Evolutionary conservation across 495 filamentous ascomycete genomes (phyloP).

Genomic region (Aspergillus ostianus): DNA sequence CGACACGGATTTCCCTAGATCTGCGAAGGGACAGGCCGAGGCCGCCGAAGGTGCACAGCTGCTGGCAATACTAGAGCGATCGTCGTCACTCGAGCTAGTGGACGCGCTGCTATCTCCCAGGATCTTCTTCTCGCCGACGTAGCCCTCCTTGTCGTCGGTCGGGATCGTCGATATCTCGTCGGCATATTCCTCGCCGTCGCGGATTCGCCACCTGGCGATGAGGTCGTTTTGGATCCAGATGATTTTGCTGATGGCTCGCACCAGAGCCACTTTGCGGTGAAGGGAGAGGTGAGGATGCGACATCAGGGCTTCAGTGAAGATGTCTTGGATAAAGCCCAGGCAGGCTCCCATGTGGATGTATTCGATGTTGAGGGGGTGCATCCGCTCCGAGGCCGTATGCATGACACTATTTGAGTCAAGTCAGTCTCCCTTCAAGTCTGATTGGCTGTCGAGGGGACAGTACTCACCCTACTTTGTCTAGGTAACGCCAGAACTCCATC

Average conservation of each 20-base stretch:
- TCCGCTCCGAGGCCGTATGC: slow-evolving; percentile 64
- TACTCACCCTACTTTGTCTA: slow-evolving; percentile 69
- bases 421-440: slow-evolving; percentile 8
- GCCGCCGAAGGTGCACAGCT: slow-evolving; percentile 22
- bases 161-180: slow-evolving; percentile 54
- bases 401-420: slow-evolving; percentile 50
- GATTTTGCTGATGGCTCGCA: slow-evolving; percentile 62
- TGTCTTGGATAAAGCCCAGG: slow-evolving; percentile 69
- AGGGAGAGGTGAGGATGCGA: slow-evolving; percentile 63
- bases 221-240: slow-evolving; percentile 80
- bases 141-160: slow-evolving; percentile 61
- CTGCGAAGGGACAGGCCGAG: slow-evolving; percentile 40
- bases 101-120: slow-evolving; percentile 33
- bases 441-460: not conserved
- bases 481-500: slow-evolving; percentile 75
- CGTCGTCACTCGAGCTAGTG: slow-evolving; percentile 33
- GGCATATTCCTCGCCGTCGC: slow-evolving; percentile 68
- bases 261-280: slow-evolving; percentile 62
- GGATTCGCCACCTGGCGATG: slow-evolving; percentile 71
- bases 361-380: slow-evolving; percentile 68
- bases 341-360: slow-evolving; percentile 71
- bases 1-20: slow-evolving; percentile 23
- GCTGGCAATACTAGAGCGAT: slow-evolving; percentile 31
- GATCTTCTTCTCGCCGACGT: slow-evolving; percentile 50
- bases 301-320: slow-evolving; percentile 70